Evolutionary conservation across 805 yeast species (phyloP), one percentile per base, ranked within the genome.

Genomic region (Lipomyces yamanashiensis): DNA sequence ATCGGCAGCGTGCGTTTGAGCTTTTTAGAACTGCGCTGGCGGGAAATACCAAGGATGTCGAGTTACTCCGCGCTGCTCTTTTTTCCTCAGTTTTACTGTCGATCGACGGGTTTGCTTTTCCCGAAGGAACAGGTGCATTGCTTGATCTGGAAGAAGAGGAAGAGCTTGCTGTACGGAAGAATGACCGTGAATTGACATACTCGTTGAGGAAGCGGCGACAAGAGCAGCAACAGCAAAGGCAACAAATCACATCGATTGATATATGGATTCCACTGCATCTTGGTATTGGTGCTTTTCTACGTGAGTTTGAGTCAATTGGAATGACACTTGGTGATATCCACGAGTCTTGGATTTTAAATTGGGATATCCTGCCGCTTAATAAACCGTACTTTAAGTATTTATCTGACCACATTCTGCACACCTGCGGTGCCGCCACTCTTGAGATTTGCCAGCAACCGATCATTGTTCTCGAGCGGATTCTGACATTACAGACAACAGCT

Each of bases 21-120:
- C 33, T 51, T n/a, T 62, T 58, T 36, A 15, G 58, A 17, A 37
- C 45, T 17, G 61, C 59, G 36, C 49, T 50, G 13, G 37, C 47
- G 7, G 54, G 53, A 5, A 41, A 55, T 36, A 49, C 54, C 15
- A 43, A 51, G 9, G 52, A 51, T 7, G 48, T 43, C 7, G 59
- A 57, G 23, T 49, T 50, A 2, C 44, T 58, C 4, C 65, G 51
- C 15, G 65, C 65, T 7, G 61, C 65, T 9, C 47, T 55, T n/a
- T 44, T 61, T 45, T 47, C 61, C 34, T 51, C 64, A 23, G 58
- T 56, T n/a, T 19, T 61, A 41, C 52, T 61, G 7, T 55, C 64
- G 28, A 13, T 61, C n/a, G 64, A 61, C 17, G 60, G 61, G 4
- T 61, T 61, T 51, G 52, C 64, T 6, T 61, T 50, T 28, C 64